phyloP scores from a whole-genome alignment of 2,329 filamentous ascomycete species.

The Diaporthe sp. region DNA sequence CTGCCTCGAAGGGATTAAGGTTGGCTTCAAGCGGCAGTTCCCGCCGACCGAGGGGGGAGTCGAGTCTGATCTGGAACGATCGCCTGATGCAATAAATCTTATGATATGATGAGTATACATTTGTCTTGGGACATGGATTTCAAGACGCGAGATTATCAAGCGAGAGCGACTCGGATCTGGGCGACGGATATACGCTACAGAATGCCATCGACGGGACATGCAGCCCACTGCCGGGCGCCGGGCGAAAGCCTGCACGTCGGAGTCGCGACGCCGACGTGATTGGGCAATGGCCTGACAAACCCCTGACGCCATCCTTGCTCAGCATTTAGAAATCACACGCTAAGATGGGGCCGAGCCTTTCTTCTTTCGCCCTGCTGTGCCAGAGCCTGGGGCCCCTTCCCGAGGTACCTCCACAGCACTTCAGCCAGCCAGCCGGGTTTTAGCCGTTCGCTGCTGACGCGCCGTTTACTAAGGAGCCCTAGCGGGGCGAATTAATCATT shows the following conservation, averaged over 20 bases:
- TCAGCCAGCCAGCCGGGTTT: constrained; percentile 3
- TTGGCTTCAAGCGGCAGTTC: constrained; percentile 8
- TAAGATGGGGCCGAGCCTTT: neutral
- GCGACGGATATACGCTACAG: neutral
- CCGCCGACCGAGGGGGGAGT: neutral
- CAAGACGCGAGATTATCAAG: neutral
- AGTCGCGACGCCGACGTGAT: neutral
- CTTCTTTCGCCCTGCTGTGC: neutral
- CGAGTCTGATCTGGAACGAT: constrained; percentile 2
- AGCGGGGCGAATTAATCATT: constrained; percentile 21
- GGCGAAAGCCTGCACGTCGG: neutral
- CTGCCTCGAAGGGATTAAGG: neutral
- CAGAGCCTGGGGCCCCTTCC: neutral
- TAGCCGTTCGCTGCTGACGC: constrained; percentile 29
- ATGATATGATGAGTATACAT: neutral
- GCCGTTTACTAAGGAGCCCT: constrained; percentile 28
- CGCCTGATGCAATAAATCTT: neutral
- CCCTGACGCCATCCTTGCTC: constrained; percentile 31
- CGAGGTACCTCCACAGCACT: constrained; percentile 3
- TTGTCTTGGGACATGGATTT: neutral
- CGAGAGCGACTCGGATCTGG: neutral
- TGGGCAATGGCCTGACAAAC: constrained; percentile 34
- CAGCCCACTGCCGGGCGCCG: neutral
- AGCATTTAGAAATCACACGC: constrained; percentile 30
- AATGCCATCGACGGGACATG: constrained; percentile 1